Base-by-base conservation (phyloP, 306 rosid species). In the Abrus precatorius region DNA sequence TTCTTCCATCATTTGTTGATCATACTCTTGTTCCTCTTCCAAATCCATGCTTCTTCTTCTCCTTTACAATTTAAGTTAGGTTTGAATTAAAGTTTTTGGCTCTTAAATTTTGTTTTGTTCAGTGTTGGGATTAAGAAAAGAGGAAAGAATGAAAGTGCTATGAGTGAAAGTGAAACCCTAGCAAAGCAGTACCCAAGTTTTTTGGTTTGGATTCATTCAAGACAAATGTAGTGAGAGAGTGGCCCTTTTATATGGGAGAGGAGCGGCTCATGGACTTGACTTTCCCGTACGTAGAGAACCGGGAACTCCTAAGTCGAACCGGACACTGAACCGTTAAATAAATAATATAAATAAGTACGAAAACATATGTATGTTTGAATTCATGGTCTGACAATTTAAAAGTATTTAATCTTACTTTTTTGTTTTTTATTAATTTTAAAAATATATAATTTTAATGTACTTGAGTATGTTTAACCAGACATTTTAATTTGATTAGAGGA, bases 1-100 rank as follows among this genome's bases (percentile, higher is more conserved):
- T 5, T 90, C 93, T 40, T 81, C 90, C 49, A 72, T 79, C 88
- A 86, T 82, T 60, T 91, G 94, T 38, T 83, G 87, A 59, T 94
- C 97, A 74, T 91, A 93, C 76, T 95, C 97, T 0, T 74, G 88
- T 54, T 91, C 97, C 1, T 95, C 99, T 2, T 95, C 98, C 96
- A 95, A 82, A 61, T 79, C 84, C 84, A 84, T 84, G 66, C 32
- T 45, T 9, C 28, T 59, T 14, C 61, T 40, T 34, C 41, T 33
- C 68, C 5, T 29, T 14, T 3, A 53, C 38, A 0, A 52, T 40
- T 30, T 48, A 67, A 53, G 60, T 60, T 52, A 52, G 56, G 27
- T 52, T 52, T 60, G 0, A 60, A 30, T 30, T 60, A 30, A 30
- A 41, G 7, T 12, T 66, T 65, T 73, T 56, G 3, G 12, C 20